Percentiles rank a stretch among this genome's conserved stretches.
Conservation (phyloP, 192 early-diverging fungal species). For the Piromyces finnis region DNA sequence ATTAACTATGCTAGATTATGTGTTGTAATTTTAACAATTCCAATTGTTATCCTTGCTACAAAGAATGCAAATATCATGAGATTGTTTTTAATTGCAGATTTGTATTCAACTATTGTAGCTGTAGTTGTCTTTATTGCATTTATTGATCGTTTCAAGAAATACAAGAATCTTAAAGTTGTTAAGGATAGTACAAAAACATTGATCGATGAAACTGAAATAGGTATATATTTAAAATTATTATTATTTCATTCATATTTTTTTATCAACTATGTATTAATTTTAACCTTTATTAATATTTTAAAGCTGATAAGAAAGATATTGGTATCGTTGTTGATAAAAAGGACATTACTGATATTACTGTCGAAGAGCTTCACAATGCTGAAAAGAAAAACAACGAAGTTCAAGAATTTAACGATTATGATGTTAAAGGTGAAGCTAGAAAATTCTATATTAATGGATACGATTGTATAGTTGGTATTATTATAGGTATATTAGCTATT, state of each 20-base stretch:
- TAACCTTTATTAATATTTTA: too few species aligned
- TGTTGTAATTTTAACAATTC: slow-evolving; percentile 22
- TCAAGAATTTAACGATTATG: not conserved
- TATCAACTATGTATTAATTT: too few species aligned
- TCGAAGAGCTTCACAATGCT: too few species aligned
- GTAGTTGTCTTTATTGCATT: not conserved
- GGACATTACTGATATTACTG: not conserved
- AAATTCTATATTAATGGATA: not conserved
- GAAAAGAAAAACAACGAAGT: not conserved
- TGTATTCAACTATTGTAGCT: not conserved
- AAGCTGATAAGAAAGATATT: not conserved
- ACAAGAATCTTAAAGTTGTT: not conserved
- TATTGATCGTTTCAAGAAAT: not conserved
- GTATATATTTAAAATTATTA: not conserved
- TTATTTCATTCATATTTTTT: too few species aligned
- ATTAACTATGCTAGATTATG: slow-evolving; percentile 19
- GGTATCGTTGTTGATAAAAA: not conserved
- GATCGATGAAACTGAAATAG: not conserved
- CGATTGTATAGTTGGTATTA: not conserved
- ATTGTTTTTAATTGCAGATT: not conserved
- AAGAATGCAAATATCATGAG: not conserved
- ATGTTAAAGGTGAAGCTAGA: not conserved
- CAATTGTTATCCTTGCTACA: not conserved
- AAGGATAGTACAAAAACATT: not conserved
- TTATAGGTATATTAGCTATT: not conserved